phyloP scores from a whole-genome alignment of 192 early-diverging fungal genomes.

The Coemansia sp. region DNA sequence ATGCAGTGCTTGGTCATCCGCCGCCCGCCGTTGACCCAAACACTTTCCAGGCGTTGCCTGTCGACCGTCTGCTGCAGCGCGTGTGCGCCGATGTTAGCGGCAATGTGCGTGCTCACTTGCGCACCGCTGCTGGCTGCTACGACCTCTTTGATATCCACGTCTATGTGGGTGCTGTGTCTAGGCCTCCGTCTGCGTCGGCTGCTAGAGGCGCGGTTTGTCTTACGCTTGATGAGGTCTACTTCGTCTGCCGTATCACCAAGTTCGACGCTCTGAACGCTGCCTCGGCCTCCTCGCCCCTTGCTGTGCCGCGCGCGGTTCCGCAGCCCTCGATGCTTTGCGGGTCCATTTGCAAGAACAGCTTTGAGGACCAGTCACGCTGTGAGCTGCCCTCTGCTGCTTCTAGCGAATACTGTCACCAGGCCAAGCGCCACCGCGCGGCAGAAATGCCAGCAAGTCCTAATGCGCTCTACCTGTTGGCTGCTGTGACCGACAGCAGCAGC shows the following conservation, averaged over 20 bases:
- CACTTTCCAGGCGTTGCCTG: conserved; percentile 38
- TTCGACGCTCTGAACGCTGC: conserved; percentile 32
- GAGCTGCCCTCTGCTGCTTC: background rate
- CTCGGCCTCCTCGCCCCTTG: conserved; percentile 4
- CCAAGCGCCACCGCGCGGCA: conserved; percentile 22
- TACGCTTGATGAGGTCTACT: conserved; percentile 29
- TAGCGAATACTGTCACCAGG: background rate
- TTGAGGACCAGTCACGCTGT: background rate
- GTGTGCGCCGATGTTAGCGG: conserved; percentile 23
- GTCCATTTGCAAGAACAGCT: background rate
- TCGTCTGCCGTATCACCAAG: conserved; percentile 39
- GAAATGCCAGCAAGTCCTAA: background rate
- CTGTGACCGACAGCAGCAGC: conserved; percentile 25
- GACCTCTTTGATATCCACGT: conserved; percentile 41
- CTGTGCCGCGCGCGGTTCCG: background rate
- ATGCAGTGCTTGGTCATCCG: conserved; percentile 21
- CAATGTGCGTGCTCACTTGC: conserved; percentile 38
- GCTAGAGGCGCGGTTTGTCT: conserved; percentile 1
- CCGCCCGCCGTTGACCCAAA: conserved; percentile 36
- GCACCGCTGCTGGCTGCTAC: conserved; percentile 32
- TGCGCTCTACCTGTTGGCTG: conserved; percentile 38
- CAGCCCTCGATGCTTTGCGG: background rate
- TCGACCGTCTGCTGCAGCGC: conserved; percentile 42
- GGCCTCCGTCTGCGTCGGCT: conserved; percentile 5
- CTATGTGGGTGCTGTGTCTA: conserved; percentile 29